These are phyloP conservation scores for Chaetomium strumarium DNA, from an alignment of 2,329 filamentous ascomycete species.

Conservation along the genomic window DNA sequence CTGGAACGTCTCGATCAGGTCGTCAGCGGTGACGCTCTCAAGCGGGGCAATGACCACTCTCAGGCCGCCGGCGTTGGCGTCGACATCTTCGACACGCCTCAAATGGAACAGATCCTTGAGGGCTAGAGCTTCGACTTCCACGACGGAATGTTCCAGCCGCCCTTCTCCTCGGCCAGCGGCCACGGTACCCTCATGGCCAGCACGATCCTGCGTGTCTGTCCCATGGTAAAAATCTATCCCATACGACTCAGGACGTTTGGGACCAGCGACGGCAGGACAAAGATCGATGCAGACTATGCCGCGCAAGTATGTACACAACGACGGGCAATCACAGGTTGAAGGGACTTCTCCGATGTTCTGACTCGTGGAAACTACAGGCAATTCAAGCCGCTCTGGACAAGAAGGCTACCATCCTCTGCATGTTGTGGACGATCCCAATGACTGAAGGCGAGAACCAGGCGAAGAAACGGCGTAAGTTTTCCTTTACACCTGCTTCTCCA, in stretches of 20 bases:
- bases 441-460: not conserved
- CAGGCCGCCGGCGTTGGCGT: not conserved
- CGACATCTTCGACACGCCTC: not conserved
- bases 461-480: not conserved
- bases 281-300: not conserved
- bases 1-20: not conserved
- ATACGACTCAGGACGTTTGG: slow-evolving; percentile 21
- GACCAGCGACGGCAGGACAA: not conserved
- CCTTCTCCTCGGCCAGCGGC: slow-evolving; percentile 11
- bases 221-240: slow-evolving; percentile 25
- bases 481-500: not conserved
- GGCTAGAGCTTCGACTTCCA: not conserved
- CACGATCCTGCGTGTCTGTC: slow-evolving; percentile 25
- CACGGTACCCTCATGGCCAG: slow-evolving; percentile 29
- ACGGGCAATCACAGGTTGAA: not conserved
- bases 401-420: not conserved
- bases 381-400: not conserved
- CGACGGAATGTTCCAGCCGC: not conserved
- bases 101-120: not conserved
- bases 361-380: not conserved
- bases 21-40: not conserved
- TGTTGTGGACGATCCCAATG: not conserved
- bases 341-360: not conserved
- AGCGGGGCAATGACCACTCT: not conserved
- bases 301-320: not conserved